Percentiles rank a stretch among this genome's conserved stretches.
phyloP scores from a whole-genome alignment of 306 rosid genomes.

The Lathyrus aphaca region DNA sequence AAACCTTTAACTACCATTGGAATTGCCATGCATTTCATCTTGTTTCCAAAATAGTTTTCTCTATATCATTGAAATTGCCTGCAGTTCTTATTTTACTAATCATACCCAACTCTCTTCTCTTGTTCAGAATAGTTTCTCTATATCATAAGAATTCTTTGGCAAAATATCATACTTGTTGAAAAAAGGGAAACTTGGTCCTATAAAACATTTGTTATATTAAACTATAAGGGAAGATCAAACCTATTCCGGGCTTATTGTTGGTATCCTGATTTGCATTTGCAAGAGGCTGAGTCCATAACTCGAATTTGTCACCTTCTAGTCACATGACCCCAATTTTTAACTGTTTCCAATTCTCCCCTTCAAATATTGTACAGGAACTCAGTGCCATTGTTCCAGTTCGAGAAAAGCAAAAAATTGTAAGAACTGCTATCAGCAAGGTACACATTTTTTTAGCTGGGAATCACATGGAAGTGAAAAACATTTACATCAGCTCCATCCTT shows the following conservation, averaged over 20 bases:
- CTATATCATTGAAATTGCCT: neutral
- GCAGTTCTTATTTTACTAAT: slow-evolving; percentile 14
- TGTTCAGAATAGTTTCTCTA: slow-evolving; percentile 1
- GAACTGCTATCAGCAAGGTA: slow-evolving; percentile 98
- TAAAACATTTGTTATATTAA: neutral
- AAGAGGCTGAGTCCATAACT: slow-evolving; percentile 9
- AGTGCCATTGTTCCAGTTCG: slow-evolving; percentile 97
- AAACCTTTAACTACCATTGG: neutral
- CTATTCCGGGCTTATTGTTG: neutral
- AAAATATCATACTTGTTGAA: neutral
- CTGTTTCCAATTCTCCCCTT: neutral
- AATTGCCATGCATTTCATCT: neutral
- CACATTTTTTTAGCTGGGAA: slow-evolving; percentile 2
- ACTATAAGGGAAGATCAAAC: neutral
- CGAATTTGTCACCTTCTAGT: neutral
- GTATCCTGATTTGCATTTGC: neutral
- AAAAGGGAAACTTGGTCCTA: neutral
- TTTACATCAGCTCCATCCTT: slow-evolving; percentile 30
- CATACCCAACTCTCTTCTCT: slow-evolving; percentile 19
- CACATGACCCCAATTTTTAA: neutral
- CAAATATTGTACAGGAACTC: slow-evolving; percentile 67
- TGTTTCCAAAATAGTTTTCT: neutral
- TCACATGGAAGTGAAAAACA: slow-evolving; percentile 32
- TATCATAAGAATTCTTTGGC: slow-evolving; percentile 15
- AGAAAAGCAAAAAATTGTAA: slow-evolving; percentile 91